These are phyloP conservation scores for Diatrype stigma DNA, from an alignment of 2,329 filamentous ascomycete genomes.

Conservation along the genomic window DNA sequence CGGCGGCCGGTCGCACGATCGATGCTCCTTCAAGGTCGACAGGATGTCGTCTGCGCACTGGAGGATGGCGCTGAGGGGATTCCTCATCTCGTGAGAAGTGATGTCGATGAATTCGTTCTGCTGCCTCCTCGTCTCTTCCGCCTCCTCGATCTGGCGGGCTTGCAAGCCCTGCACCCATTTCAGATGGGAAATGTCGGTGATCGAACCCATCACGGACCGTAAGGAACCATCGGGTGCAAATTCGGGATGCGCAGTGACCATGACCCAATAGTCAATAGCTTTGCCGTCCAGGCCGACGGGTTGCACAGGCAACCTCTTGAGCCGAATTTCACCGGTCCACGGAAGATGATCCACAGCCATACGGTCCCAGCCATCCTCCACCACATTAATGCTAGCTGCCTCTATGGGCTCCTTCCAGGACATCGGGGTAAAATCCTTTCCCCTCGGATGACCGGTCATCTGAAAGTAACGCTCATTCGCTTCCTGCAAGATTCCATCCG, in stretches of 20 bases:
- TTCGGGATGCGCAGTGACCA: conserved; percentile 33
- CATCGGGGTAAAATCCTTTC: conserved; percentile 34
- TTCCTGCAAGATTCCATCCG: conserved; percentile 37
- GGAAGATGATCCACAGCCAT: conserved; percentile 30
- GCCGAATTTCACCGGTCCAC: conserved; percentile 37
- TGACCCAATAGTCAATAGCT: conserved; percentile 39
- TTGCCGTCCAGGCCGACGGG: conserved; percentile 32
- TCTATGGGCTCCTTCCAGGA: conserved; percentile 38
- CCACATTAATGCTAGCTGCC: conserved; percentile 27
- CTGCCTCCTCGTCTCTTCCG: conserved; percentile 38
- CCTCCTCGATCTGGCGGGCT: conserved; percentile 30
- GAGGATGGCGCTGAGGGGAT: conserved; percentile 51
- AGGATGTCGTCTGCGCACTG: conserved; percentile 54
- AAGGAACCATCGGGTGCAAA: conserved; percentile 29
- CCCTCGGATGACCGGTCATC: conserved; percentile 36
- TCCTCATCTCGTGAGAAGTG: conserved; percentile 49
- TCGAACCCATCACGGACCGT: conserved; percentile 35
- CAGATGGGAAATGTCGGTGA: conserved; percentile 40
- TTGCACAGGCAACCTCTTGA: conserved; percentile 30
- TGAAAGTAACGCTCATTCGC: conserved; percentile 45
- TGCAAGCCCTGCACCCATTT: conserved; percentile 39
- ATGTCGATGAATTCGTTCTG: conserved; percentile 55
- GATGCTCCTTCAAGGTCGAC: conserved; percentile 16
- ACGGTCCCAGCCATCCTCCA: conserved; percentile 34
- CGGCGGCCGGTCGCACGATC: conserved; percentile 16